Percentiles rank a stretch among this genome's conserved stretches.
These are phyloP conservation scores for Boletus rex-veris DNA, from an alignment of 768 basidiomycete genomes.

Conservation along the genomic window DNA sequence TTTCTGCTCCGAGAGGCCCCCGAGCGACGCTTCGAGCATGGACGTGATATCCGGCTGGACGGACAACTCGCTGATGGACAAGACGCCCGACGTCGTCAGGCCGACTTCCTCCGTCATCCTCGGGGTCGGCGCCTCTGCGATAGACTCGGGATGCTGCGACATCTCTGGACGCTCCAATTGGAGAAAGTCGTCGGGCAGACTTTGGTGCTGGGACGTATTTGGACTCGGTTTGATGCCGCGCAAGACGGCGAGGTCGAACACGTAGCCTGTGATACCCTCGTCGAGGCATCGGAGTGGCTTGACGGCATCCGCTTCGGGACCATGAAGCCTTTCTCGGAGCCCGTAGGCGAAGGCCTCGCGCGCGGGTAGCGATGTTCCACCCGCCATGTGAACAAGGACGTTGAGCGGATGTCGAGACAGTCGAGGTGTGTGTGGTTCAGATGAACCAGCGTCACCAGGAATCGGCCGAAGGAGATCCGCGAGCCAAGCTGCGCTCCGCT, in stretches of 20 bases:
- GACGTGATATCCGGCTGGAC: slow-evolving; percentile 25
- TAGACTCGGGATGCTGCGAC: slow-evolving; percentile 13
- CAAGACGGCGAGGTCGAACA: slow-evolving; percentile 61
- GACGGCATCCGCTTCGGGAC: slow-evolving; percentile 51
- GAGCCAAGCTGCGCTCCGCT: slow-evolving; percentile 66
- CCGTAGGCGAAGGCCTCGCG: slow-evolving; percentile 60
- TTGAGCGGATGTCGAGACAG: slow-evolving; percentile 32
- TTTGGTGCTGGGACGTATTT: slow-evolving; percentile 14
- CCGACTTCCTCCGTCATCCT: background rate
- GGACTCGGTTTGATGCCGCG: slow-evolving; percentile 23
- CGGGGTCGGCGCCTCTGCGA: slow-evolving; percentile 10
- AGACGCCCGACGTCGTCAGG: background rate
- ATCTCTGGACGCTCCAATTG: slow-evolving; percentile 6
- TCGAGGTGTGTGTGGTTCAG: background rate
- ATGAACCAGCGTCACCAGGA: background rate
- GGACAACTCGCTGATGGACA: background rate
- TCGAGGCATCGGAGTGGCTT: slow-evolving; percentile 56
- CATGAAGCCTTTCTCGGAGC: slow-evolving; percentile 54
- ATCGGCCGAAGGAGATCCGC: slow-evolving; percentile 44
- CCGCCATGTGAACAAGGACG: slow-evolving; percentile 69
- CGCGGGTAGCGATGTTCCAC: slow-evolving; percentile 52
- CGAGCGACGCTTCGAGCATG: slow-evolving; percentile 60
- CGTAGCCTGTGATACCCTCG: slow-evolving; percentile 67
- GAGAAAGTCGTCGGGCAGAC: slow-evolving; percentile 11
- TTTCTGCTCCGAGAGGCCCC: slow-evolving; percentile 49